Conservation (phyloP, 305 asterid species). For the Ruellia speciosa region DNA sequence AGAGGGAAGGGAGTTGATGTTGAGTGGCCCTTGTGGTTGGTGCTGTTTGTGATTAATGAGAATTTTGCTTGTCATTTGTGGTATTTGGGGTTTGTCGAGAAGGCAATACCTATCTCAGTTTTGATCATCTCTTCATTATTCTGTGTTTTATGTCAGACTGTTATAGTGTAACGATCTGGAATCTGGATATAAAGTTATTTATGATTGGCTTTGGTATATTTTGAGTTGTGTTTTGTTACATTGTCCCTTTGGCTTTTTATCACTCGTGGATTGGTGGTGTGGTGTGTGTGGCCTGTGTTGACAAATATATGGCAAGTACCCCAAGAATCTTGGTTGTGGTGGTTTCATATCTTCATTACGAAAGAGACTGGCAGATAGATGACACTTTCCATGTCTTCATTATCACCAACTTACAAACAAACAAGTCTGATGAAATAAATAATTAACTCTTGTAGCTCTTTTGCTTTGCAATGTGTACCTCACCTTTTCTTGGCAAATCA, state of each 20-base stretch:
- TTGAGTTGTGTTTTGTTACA: background rate
- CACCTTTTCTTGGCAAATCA: background rate
- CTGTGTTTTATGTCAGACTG: slow-evolving; percentile 12
- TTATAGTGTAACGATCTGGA: slow-evolving; percentile 16
- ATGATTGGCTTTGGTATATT: background rate
- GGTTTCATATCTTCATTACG: too few species aligned
- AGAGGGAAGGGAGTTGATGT: slow-evolving; percentile 5
- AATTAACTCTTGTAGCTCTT: background rate
- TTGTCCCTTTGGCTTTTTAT: background rate
- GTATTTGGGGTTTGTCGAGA: slow-evolving; percentile 22
- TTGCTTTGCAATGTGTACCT: background rate
- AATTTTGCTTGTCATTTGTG: slow-evolving; percentile 25
- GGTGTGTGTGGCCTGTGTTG: too few species aligned
- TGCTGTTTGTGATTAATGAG: slow-evolving; percentile 23
- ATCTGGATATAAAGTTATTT: slow-evolving; percentile 23
- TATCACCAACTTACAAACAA: background rate
- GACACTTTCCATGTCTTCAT: background rate
- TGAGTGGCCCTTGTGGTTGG: slow-evolving; percentile 7
- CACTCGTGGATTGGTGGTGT: too few species aligned
- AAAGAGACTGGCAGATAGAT: too few species aligned
- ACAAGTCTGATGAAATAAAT: background rate
- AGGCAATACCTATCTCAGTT: slow-evolving; percentile 36
- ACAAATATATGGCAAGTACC: too few species aligned
- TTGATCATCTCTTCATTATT: slow-evolving; percentile 33
- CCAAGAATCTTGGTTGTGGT: too few species aligned